Conservation (phyloP, 2,329 filamentous ascomycete species). For the Fusarium sp. region DNA sequence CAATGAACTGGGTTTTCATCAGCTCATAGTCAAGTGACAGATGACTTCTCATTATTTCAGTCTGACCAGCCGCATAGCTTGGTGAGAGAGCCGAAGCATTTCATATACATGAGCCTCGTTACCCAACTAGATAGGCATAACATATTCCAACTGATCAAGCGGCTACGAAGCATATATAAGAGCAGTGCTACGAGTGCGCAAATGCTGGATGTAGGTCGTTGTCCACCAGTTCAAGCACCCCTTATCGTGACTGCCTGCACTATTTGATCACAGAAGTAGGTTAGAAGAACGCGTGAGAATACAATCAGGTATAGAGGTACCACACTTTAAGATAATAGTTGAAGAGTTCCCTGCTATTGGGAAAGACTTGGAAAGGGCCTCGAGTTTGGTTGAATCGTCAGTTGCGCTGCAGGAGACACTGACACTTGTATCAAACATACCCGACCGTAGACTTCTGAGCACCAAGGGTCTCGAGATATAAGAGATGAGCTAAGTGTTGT, state of each 20-base stretch:
- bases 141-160: too few species aligned
- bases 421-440: background rate
- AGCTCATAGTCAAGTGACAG: too few species aligned
- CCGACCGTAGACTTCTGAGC: too few species aligned
- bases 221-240: too few species aligned
- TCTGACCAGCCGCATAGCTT: background rate
- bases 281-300: too few species aligned
- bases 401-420: background rate
- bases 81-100: background rate
- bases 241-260: too few species aligned
- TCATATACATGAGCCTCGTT: background rate
- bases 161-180: background rate
- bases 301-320: background rate
- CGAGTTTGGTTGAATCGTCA: background rate
- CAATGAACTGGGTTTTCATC: too few species aligned
- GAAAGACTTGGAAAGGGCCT: background rate
- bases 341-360: rapidly evolving
- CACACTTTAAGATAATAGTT: rapidly evolving
- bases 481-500: too few species aligned
- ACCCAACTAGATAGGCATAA: too few species aligned
- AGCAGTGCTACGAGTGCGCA: background rate
- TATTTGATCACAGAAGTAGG: too few species aligned
- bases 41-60: too few species aligned
- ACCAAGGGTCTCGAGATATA: background rate
- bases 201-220: too few species aligned